These are phyloP conservation scores for Zychaea mexicana DNA, from an alignment of 371 early-diverging fungal species.

Conservation along the genomic window DNA sequence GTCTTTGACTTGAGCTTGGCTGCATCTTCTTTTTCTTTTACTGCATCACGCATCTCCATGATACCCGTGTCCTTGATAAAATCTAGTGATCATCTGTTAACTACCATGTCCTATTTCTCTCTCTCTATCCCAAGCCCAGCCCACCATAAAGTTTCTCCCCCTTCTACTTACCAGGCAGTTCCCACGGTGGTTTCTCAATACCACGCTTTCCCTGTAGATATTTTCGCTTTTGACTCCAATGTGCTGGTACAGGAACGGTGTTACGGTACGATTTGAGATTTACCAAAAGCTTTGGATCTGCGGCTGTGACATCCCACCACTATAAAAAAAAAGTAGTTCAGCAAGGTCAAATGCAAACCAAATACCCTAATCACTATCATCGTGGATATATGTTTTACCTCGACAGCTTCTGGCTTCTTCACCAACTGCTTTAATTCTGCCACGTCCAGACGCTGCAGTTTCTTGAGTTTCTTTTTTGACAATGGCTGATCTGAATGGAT, in stretches of 20 bases:
- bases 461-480: conserved; percentile 46
- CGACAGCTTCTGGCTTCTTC: conserved; percentile 94
- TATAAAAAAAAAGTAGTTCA: no score
- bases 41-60: conserved; percentile 92
- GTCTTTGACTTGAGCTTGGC: conserved; percentile 83
- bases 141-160: not conserved
- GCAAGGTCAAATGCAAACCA: not conserved
- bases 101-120: no score
- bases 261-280: conserved; percentile 89
- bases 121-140: not conserved
- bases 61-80: conserved; percentile 98
- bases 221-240: conserved; percentile 97
- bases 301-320: conserved; percentile 94
- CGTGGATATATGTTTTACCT: conserved; percentile 59
- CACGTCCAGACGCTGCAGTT: conserved; percentile 60
- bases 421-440: conserved; percentile 94
- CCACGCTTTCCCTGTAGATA: conserved; percentile 96
- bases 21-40: conserved; percentile 83
- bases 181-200: conserved; percentile 94
- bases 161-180: conserved; percentile 84
- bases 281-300: conserved; percentile 90
- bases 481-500: conserved; percentile 53
- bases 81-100: no score
- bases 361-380: no score
- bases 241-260: conserved; percentile 94